Base-by-base conservation (phyloP, 1,139 yeast species). In the Meyerozyma sp. region DNA sequence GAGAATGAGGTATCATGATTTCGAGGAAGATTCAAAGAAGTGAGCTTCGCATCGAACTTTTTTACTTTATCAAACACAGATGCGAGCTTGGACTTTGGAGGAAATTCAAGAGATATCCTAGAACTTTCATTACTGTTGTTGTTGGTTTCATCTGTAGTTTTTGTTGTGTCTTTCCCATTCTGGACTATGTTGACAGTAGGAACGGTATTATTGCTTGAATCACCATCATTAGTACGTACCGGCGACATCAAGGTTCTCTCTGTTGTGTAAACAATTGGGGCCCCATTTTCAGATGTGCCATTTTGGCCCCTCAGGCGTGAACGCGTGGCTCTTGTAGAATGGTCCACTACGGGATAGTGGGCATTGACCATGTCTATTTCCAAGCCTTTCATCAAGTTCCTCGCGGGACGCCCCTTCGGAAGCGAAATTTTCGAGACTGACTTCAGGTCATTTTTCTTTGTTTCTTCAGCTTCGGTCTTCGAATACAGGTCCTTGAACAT, bases 281-380 rank as follows among this genome's bases (percentile, higher is more conserved):
- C 36, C 4, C 48, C 36, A n/a, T 42, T 39, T 26, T 40, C 25
- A 8, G 37, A n/a, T 13, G 50, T 47, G 10, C 42, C 44, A 2
- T 55, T 46, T 13, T 48, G 48, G 6, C 43, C 40, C 11, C 46
- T 42, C 25, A 49, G 41, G n/a, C 34, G 38, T 8, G 36, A 7
- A 50, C 52, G 11, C 49, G 51, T 34, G 37, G 43, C 47, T 27
- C 53, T 41, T 18, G 39, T 18, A 11, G 37, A 34, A 38, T 21
- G 44, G 45, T 36, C 48, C 40, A 13, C 23, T 30, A 23, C 21
- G 32, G 32, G 27, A 35, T 23, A 32, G 29, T 23, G 21, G 39
- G 44, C 41, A 34, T 55, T 55, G 3, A 57, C 61, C 65, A 61
- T 61, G 44, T 53, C 61, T 36, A 57, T 63, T 44, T 48, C 54